These are phyloP conservation scores for Eimeria sp. DNA, from an alignment of 169 alveolate species.

Conservation along the genomic window DNA sequence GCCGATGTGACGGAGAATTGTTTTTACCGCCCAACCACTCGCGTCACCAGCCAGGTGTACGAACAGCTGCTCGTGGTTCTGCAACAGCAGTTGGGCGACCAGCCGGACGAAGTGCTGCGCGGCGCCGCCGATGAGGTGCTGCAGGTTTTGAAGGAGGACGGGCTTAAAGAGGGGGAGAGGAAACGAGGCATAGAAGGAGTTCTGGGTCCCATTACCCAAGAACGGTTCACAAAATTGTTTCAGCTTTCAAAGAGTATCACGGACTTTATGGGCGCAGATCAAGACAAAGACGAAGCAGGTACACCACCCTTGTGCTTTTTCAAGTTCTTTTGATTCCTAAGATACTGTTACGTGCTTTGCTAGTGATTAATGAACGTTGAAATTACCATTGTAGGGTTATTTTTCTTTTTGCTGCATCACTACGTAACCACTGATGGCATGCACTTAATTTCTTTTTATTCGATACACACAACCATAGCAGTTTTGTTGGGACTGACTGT, in stretches of 20 bases:
- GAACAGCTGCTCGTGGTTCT: slow-evolving; percentile 93
- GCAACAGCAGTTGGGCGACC: slow-evolving; percentile 95
- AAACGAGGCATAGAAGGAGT: slow-evolving; percentile 82
- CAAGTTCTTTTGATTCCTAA: neutral
- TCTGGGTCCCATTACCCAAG: slow-evolving; percentile 79
- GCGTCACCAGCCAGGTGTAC: slow-evolving; percentile 94
- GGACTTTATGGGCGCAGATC: slow-evolving; percentile 77
- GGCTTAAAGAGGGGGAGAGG: slow-evolving; percentile 79
- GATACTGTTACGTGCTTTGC: neutral
- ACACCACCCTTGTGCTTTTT: neutral
- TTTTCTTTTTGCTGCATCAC: neutral
- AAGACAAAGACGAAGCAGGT: slow-evolving; percentile 76
- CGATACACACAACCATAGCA: neutral
- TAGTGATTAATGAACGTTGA: neutral
- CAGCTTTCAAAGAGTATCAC: slow-evolving; percentile 83
- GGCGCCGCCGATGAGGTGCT: slow-evolving; percentile 97
- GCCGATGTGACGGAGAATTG: slow-evolving; percentile 91
- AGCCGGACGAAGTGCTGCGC: slow-evolving; percentile 94
- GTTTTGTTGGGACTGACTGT: neutral
- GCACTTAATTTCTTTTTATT: neutral
- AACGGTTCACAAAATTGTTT: slow-evolving; percentile 57
- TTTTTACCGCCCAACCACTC: slow-evolving; percentile 95
- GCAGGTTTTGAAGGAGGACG: slow-evolving; percentile 92
- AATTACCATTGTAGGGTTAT: neutral
- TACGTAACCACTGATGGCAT: neutral